These are phyloP conservation scores for Lentinula lateritia DNA, from an alignment of 768 basidiomycete species.

Conservation along the genomic window DNA sequence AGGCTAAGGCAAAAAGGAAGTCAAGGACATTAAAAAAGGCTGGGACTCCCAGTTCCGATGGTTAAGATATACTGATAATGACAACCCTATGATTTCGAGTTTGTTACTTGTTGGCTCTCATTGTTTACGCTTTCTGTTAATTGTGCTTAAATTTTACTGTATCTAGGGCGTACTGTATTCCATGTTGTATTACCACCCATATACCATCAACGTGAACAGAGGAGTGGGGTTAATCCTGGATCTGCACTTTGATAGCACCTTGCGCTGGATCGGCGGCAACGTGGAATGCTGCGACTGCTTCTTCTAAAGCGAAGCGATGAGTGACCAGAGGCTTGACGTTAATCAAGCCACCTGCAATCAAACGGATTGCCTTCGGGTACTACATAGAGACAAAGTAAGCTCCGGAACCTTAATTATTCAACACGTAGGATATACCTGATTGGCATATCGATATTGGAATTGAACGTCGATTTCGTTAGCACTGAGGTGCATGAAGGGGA, in stretches of 20 bases:
- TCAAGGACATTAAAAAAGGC: background rate
- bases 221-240: conserved; percentile 37
- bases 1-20: conserved; percentile 6
- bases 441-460: conserved; percentile 67
- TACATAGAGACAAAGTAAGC: conserved; percentile 16
- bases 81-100: background rate
- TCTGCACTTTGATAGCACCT: conserved; percentile 68
- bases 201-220: background rate
- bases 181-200: background rate
- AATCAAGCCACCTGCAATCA: conserved; percentile 70
- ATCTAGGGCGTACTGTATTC: background rate
- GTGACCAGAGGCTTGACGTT: conserved; percentile 78
- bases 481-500: conserved; percentile 71
- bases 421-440: conserved; percentile 34
- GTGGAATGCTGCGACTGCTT: conserved; percentile 76
- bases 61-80: background rate
- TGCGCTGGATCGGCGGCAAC: conserved; percentile 62
- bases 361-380: conserved; percentile 82
- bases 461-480: conserved; percentile 66
- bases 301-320: conserved; percentile 65
- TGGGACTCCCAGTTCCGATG: background rate
- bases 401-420: background rate
- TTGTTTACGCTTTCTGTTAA: background rate
- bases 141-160: background rate
- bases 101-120: background rate